phyloP scores from a whole-genome alignment of 306 rosid species.

The Trichosanthes truncata region DNA sequence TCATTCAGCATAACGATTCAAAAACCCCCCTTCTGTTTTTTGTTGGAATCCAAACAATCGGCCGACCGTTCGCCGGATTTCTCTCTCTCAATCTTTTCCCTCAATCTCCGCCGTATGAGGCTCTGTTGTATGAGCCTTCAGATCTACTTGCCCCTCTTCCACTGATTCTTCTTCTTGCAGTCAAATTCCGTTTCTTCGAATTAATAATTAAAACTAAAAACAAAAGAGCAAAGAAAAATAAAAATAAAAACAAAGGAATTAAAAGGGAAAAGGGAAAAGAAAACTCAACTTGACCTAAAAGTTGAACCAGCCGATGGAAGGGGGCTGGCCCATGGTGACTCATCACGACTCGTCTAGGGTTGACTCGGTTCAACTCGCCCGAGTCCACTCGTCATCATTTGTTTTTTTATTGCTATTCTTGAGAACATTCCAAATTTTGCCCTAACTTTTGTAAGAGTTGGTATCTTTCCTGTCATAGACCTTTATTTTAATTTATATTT shows the following conservation, averaged over 20 bases:
- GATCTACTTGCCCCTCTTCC: conserved; percentile 32
- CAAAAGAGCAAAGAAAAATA: neutral
- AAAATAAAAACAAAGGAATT: neutral
- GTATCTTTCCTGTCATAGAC: neutral
- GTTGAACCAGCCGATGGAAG: conserved; percentile 17
- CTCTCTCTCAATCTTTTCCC: conserved; percentile 5
- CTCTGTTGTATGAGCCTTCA: conserved; percentile 15
- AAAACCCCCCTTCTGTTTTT: neutral
- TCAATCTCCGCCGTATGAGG: neutral
- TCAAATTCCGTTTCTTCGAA: conserved; percentile 37
- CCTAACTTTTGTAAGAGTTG: neutral
- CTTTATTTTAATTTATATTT: neutral
- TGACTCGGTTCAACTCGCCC: neutral
- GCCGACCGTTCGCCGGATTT: conserved; percentile 2
- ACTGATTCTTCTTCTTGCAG: conserved; percentile 35
- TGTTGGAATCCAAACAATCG: neutral
- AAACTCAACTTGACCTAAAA: conserved; percentile 42
- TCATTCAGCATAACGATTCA: conserved; percentile 8
- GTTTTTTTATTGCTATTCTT: neutral
- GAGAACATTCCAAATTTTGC: neutral
- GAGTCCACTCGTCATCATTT: neutral
- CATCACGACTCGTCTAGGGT: conserved; percentile 25
- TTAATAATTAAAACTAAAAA: conserved; percentile 8
- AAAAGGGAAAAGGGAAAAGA: conserved; percentile 8
- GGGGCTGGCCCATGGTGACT: conserved; percentile 33